Percentiles rank a stretch among this genome's conserved stretches.
Evolutionary conservation across 192 early-diverging fungal species (phyloP).

Genomic region (Backusella circina): DNA sequence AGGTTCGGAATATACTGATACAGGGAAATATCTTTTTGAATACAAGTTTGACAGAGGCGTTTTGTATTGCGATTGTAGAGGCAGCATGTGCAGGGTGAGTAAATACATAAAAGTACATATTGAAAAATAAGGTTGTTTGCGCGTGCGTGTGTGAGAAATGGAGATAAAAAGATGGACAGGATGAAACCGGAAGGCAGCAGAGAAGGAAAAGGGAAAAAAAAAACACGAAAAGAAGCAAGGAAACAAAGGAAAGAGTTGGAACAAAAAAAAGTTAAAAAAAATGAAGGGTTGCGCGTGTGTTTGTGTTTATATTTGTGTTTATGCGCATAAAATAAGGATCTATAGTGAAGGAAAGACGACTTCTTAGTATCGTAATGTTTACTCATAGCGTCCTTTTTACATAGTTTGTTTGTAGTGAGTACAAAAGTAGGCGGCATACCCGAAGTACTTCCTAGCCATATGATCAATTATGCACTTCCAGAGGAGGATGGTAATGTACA

Average conservation of each 20-base stretch:
- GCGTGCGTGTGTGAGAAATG: too few species aligned
- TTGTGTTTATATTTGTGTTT: neutral
- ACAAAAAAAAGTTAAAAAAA: neutral
- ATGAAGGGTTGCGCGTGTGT: neutral
- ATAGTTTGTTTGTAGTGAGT: slow-evolving; percentile 85
- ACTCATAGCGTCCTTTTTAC: neutral
- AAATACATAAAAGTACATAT: neutral
- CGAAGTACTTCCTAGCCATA: slow-evolving; percentile 88
- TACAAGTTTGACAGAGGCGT: slow-evolving; percentile 96
- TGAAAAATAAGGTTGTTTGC: neutral
- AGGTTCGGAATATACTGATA: slow-evolving; percentile 84
- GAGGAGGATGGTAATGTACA: slow-evolving; percentile 85
- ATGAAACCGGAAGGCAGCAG: neutral
- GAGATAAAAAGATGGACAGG: neutral
- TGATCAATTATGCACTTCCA: slow-evolving; percentile 89
- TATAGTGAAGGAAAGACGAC: neutral
- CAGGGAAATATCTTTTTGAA: slow-evolving; percentile 96
- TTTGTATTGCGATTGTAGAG: slow-evolving; percentile 98
- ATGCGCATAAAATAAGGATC: neutral
- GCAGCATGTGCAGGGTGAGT: slow-evolving; percentile 88
- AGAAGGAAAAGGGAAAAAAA: neutral
- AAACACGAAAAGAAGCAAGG: neutral
- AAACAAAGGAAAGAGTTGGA: neutral
- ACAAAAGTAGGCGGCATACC: slow-evolving; percentile 96
- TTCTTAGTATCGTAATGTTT: neutral